Conservation (phyloP, 768 basidiomycete genomes). For the Suillus plorans region DNA sequence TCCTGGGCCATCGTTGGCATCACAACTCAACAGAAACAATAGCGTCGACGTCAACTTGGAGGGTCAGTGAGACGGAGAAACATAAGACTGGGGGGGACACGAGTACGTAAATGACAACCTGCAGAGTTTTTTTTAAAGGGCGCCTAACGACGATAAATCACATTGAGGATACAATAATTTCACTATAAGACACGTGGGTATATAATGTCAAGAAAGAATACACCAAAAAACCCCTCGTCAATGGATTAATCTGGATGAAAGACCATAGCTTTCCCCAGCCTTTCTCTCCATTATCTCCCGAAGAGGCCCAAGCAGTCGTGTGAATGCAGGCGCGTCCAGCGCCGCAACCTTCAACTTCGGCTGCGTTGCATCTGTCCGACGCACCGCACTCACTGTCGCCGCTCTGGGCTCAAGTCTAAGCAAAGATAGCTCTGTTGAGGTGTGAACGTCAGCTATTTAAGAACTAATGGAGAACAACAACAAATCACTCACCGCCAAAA, state of each 20-base stretch:
- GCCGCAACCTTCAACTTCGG: constrained; percentile 90
- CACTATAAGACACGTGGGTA: constrained; percentile 5
- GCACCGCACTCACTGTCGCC: constrained; percentile 89
- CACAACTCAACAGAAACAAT: constrained; percentile 21
- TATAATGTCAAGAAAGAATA: constrained; percentile 1
- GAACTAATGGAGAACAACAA: not conserved
- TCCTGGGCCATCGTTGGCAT: constrained; percentile 26
- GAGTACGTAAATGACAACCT: not conserved
- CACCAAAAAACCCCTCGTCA: constrained; percentile 10
- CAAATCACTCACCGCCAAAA: constrained; percentile 78
- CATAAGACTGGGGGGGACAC: not conserved
- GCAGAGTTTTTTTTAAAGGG: not conserved
- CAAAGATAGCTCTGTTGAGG: constrained; percentile 77
- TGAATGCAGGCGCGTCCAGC: constrained; percentile 91
- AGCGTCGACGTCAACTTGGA: not conserved
- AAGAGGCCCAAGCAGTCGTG: constrained; percentile 87
- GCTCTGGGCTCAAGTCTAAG: constrained; percentile 88
- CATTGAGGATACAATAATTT: not conserved
- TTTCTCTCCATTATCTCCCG: constrained; percentile 92
- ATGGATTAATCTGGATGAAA: constrained; percentile 32
- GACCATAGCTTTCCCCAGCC: constrained; percentile 72
- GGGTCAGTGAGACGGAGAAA: not conserved
- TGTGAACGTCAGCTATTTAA: constrained; percentile 7
- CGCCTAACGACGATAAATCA: not conserved
- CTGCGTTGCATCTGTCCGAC: constrained; percentile 39